Base-by-base conservation (phyloP, 176 grass and related monocot genomes). In the Zizania latifolia region DNA sequence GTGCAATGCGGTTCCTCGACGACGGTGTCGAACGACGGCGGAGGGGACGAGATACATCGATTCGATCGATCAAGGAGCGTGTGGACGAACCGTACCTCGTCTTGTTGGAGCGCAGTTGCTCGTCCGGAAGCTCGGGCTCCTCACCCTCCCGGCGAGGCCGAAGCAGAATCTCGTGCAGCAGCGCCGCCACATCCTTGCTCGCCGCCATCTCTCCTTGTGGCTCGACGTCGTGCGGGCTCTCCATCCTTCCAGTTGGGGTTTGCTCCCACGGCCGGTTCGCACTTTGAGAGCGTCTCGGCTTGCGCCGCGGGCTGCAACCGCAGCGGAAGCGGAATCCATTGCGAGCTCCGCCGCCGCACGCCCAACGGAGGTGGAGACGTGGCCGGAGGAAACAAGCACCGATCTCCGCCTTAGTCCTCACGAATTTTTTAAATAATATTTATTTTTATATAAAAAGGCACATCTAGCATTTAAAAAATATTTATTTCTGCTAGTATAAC, bases 21-120 rank as follows among this genome's bases (percentile, higher is more conserved):
- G n/a, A n/a, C n/a, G n/a, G n/a, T n/a, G n/a, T n/a, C n/a, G n/a
- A n/a, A n/a, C n/a, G n/a, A n/a, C 43, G 15, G 15, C 43, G 43
- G 5, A 48, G 16, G 48, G 50, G 9, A 40, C 22, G 35, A 58
- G 16, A 73, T 10, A 22, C 11, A 2, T 74, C 26, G 30, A 77
- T 48, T 62, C 31, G 7, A 60, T 62, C 31, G 7, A 43, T 8
- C 41, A 44, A 43, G 11, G 70, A 36, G 21, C 2, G 7, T 22
- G 40, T 16, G 23, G 37, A 16, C 44, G 10, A 31, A 7, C 10
- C 24, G 55, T 77, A 75, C 83, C 68, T 85, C 83, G 58, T 79
- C 81, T 43, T 80, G 43, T 88, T 76, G 76, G 62, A 43, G 69
- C 43, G 64, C 10, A 84, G 58, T 44, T 81, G 70, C 58, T 84